Evolutionary conservation across 116 monocot species (phyloP), one percentile per base, ranked within the genome.

Genomic region (Papilionanthe hybrid): DNA sequence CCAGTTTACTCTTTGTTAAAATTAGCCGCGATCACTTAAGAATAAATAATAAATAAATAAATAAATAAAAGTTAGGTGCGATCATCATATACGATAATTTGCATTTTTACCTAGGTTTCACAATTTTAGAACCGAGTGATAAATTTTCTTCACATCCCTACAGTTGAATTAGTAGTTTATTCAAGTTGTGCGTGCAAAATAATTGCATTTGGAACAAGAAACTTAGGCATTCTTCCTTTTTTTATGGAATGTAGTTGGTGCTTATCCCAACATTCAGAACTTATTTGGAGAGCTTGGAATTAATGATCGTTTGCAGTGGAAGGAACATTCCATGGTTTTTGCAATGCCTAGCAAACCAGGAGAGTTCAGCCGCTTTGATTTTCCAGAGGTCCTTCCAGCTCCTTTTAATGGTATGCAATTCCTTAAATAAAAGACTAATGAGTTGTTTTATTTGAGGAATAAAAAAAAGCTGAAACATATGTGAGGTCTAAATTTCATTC

Each of bases 271-370:
- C 80, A n/a, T 94, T 32, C 97, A 98, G 80, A 98, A 98, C 77
- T 87, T 98, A 84, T 98, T 98, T 88, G 91, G 94, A 12, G 97
- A 98, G 84, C 94, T 98, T 85, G 94, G 97, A 68, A 98, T 94
- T 73, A 88, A 94, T 84, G 97, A 98, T 74, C 90, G 91, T 69
- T 85, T 94, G 72, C 94, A 98, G 65, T 98, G 97, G 97, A 94
- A 98, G 82, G 92, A 98, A 68, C 97, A 98, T 72, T 94, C 97
- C 18, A 98, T 98, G 97, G 91, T 98, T 74, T 98, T 98, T 85
- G 97, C 97, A 55, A 92, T 94, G 92, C 97, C 97, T 57, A 86
- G 88, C 55, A 97, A 97, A 78, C 94, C 94, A 80, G 97, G 97
- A 76, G 86, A 97, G 57, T 94, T 98, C 63, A 98, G 97, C 84